These are phyloP conservation scores for Warburgia ugandensis DNA, from an alignment of 164 flowering plant species.

Conservation along the genomic window DNA sequence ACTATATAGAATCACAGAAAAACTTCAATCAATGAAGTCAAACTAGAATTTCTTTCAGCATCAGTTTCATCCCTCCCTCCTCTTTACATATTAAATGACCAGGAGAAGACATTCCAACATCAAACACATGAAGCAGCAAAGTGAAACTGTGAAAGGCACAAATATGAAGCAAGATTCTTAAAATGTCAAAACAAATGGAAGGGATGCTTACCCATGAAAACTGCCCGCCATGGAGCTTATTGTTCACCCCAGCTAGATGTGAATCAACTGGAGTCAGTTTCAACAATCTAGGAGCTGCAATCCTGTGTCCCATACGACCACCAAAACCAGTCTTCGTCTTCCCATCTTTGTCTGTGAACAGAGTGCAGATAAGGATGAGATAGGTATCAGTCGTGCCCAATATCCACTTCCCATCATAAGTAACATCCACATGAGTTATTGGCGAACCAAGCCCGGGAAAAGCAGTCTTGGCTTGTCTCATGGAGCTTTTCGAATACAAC, in stretches of 20 bases:
- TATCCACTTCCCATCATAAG: constrained; percentile 98
- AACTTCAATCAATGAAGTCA: too few relatives aligned
- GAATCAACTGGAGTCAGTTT: constrained; percentile 91
- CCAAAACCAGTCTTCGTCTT: constrained; percentile 78
- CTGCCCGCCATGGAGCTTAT: constrained; percentile 81
- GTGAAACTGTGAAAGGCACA: too few relatives aligned
- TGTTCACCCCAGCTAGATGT: constrained; percentile 74
- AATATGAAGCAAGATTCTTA: neutral
- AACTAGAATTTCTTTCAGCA: too few relatives aligned
- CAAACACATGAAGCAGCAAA: too few relatives aligned
- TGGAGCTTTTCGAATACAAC: constrained; percentile 74
- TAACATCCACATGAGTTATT: constrained; percentile 92
- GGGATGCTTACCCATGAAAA: constrained; percentile 82
- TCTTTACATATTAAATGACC: too few relatives aligned
- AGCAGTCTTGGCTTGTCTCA: constrained; percentile 96
- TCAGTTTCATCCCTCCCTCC: too few relatives aligned
- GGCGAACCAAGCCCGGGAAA: constrained; percentile 98
- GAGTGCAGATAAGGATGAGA: constrained; percentile 78
- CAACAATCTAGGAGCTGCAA: constrained; percentile 86
- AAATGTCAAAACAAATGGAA: neutral
- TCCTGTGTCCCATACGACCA: constrained; percentile 88
- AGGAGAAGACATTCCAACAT: too few relatives aligned
- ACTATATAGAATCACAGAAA: too few relatives aligned
- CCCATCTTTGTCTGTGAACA: constrained; percentile 87
- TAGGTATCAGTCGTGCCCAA: constrained; percentile 91